Base-by-base conservation (phyloP, 768 basidiomycete species). In the Suillus weaverae region DNA sequence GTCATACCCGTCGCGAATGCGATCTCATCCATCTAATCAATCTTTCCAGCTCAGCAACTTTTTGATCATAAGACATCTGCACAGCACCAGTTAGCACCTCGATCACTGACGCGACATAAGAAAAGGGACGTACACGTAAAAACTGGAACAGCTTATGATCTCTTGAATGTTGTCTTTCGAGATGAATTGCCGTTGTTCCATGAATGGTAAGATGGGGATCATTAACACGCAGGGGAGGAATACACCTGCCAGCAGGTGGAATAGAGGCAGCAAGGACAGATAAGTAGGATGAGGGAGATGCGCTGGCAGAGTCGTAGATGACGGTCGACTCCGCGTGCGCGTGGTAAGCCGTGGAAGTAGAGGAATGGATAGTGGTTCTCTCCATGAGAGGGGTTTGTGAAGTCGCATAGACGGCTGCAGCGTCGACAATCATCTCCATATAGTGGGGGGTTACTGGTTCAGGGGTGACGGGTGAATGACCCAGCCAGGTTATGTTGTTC, bases 11-110 rank as follows among this genome's bases (percentile, higher is more conserved):
- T 13, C 11, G 33, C 20, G 53, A 54, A 54, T 54, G 20, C n/a
- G 53, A 13, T 54, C 33, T 54, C 35, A 54, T 54, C 53, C 53
- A 36, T 54, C 53, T 20, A n/a, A 54, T 1, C 11, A 35, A 13
- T 54, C 20, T 54, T 33, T 54, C 53, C 13, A 54, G 5, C 33
- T 33, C 20, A n/a, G 10, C 11, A n/a, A 54, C 32, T 13, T 54
- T 54, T 54, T 35, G 35, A 35, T 54, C 53, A n/a, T 54, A 54
- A 54, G 53, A 35, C 53, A 54, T 54, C 53, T 54, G 5, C 32
- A 33, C 32, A 54, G 20, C 20, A 54, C 33, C 18, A 20, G 20
- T 54, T 20, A 54, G 53, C 9, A 35, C 11, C 11, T 54, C 2
- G 11, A 54, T 32, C 20, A 33, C 3, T 33, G 3, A n/a, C 20